A percentile compares a stretch with the other conserved stretches of the same genome.
Conservation (phyloP, 192 early-diverging fungal genomes). For the Cladochytrium replicatum region DNA sequence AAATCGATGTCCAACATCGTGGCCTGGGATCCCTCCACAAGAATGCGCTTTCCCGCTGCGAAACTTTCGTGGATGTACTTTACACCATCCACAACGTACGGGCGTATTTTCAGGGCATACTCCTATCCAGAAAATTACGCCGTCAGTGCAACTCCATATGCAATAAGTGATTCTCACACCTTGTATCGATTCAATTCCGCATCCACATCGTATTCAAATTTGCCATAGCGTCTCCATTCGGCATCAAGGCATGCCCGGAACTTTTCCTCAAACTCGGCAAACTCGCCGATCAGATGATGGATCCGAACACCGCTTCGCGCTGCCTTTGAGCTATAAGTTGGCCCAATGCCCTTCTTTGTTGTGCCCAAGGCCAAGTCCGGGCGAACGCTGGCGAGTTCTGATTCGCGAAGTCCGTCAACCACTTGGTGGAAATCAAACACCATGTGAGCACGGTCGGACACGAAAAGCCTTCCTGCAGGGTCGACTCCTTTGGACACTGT, state of each 20-base stretch:
- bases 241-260: conserved; percentile 74
- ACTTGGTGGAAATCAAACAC: conserved; percentile 97
- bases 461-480: conserved; percentile 70
- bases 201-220: conserved; percentile 89
- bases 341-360: conserved; percentile 95
- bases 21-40: conserved; percentile 97
- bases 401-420: conserved; percentile 91
- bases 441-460: conserved; percentile 91
- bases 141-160: no score
- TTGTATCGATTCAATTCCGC: conserved; percentile 72
- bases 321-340: conserved; percentile 94
- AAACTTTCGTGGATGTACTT: conserved; percentile 69
- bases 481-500: conserved; percentile 72
- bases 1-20: conserved; percentile 97
- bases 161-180: no score
- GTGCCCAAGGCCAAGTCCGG: conserved; percentile 83
- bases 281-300: conserved; percentile 89
- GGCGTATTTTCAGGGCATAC: conserved; percentile 65
- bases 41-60: conserved; percentile 57
- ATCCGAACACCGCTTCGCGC: conserved; percentile 89
- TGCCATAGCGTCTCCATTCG: conserved; percentile 83
- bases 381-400: conserved; percentile 51
- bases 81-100: conserved; percentile 85
- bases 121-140: no score
- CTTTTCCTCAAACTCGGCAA: conserved; percentile 69